phyloP scores from a whole-genome alignment of 768 basidiomycete genomes.

The Panaeolus cyanescens region DNA sequence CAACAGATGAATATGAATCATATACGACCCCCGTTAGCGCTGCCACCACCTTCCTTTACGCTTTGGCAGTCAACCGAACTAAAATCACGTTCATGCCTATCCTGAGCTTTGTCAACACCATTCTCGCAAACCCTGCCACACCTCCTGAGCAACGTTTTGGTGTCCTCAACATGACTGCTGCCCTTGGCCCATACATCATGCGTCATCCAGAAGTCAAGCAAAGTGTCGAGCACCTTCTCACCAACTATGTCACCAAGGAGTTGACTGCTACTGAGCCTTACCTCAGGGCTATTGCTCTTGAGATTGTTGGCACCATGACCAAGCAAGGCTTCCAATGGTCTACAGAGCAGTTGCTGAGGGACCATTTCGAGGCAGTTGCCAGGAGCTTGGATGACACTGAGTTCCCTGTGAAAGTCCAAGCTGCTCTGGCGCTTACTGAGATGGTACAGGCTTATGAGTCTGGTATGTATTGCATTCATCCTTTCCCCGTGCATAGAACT shows the following conservation, averaged over 20 bases:
- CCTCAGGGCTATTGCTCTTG: conserved; percentile 78
- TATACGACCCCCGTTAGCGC: conserved; percentile 76
- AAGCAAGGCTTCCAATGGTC: conserved; percentile 72
- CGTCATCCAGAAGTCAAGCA: conserved; percentile 78
- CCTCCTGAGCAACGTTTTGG: conserved; percentile 68
- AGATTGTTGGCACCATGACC: conserved; percentile 75
- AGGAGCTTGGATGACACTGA: conserved; percentile 75
- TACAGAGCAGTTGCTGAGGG: conserved; percentile 70
- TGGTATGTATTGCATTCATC: conserved; percentile 40
- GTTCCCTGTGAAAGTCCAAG: conserved; percentile 84
- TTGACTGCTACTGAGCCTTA: conserved; percentile 69
- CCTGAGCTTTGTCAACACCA: conserved; percentile 72
- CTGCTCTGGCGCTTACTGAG: conserved; percentile 78
- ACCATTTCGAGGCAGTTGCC: conserved; percentile 66
- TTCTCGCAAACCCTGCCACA: conserved; percentile 59
- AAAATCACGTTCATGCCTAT: conserved; percentile 83
- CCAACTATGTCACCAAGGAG: conserved; percentile 74
- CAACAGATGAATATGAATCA: conserved; percentile 78
- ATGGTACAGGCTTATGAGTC: conserved; percentile 65
- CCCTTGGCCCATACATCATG: conserved; percentile 79
- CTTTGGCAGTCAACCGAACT: conserved; percentile 77
- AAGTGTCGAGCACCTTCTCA: conserved; percentile 77
- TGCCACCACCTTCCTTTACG: conserved; percentile 79
- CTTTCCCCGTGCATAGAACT: background rate
- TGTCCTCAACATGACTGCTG: conserved; percentile 80